Evolutionary conservation across 1,139 yeast genomes (phyloP), one percentile per base, ranked within the genome.

Genomic region (Kodamaea alishanica): DNA sequence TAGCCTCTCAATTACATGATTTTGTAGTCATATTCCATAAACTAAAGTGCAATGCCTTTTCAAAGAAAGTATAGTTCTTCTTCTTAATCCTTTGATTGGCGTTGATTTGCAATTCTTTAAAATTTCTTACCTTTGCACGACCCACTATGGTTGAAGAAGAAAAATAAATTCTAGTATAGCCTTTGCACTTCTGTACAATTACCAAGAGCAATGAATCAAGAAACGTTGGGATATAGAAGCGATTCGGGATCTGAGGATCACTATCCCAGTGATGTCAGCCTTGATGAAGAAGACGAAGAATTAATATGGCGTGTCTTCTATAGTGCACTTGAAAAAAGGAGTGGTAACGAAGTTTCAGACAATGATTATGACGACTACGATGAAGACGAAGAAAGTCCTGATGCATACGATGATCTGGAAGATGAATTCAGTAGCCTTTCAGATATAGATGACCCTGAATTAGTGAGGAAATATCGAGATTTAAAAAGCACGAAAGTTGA

Each of bases 231-330:
- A 9, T 8, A 9, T n/a, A 28, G 20, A n/a, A 12, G 11, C 9
- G 22, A 28, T 15, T 15, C 20, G 4, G 20, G 4, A 15, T 34
- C 35, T 11, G 41, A 53, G 25, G 58, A 52, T 5, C 58, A 58
- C 8, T 37, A 51, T 24, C 47, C 48, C 22, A 64, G 72, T 35
- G 75, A 70, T 42, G 65, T 70, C 8, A 67, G 73, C 42, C 53
- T 71, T 11, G 75, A 71, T 34, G 75, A 70, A 47, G 75, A 70
- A 34, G 77, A 71, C 38, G 76, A 70, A 49, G 75, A 67, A 43
- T 59, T 71, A 44, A 65, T 71, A 5, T 68, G 74, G 65, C 52
- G 72, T 27, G 75, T 71, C 1, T 70, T 71, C 44, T 70, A 66
- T 43, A 57, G 61, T 33, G 58, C 56, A 8, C 38, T 51, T 8